Base-by-base conservation (phyloP, 495 filamentous ascomycete genomes). In the Penicillium macrosclerotiorum region DNA sequence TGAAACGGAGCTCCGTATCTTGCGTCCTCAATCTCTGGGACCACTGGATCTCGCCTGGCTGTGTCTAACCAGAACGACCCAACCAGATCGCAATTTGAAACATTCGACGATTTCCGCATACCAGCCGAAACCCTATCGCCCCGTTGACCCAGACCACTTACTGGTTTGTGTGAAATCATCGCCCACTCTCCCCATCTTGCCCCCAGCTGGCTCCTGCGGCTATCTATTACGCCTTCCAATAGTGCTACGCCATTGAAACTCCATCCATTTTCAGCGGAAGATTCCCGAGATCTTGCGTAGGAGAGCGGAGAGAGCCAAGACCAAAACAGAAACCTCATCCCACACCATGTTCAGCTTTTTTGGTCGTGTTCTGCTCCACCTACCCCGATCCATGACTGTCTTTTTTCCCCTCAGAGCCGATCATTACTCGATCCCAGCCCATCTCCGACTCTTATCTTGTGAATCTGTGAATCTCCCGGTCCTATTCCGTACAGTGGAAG, bases 101-200 rank as follows among this genome's bases (percentile, higher is more conserved):
- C 25, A 44, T 37, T 18, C 16, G 29, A 16, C n/a, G 45, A 45
- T 49, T 48, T 31, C 52, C 49, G 19, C 25, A 26, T 36, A 5
- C 6, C 12, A 24, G 43, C 49, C 41, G 42, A 47, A 50, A 55
- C 52, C 47, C 52, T 50, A 55, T 47, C 46, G n/a, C n/a, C n/a
- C n/a, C n/a, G n/a, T n/a, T 32, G 37, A 33, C 42, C 36, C 19
- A 47, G 42, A 32, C 37, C 30, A 23, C n/a, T 12, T 8, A 16
- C 25, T 42, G 27, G 17, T 11, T 42, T 3, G 16, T 32, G 6
- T 8, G 39, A 22, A 12, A 11, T 27, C 39, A 22, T 34, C 19
- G 9, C 30, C 40, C 1, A 9, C 40, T 33, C 14, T 13, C 5
- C 20, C 16, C 13, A 14, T 26, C 22, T 25, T 7, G 12, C 13